Percentiles rank a stretch among this genome's conserved stretches.
Evolutionary conservation across 169 alveolate species (phyloP).

Genomic region (Plasmodium knowlesi): DNA sequence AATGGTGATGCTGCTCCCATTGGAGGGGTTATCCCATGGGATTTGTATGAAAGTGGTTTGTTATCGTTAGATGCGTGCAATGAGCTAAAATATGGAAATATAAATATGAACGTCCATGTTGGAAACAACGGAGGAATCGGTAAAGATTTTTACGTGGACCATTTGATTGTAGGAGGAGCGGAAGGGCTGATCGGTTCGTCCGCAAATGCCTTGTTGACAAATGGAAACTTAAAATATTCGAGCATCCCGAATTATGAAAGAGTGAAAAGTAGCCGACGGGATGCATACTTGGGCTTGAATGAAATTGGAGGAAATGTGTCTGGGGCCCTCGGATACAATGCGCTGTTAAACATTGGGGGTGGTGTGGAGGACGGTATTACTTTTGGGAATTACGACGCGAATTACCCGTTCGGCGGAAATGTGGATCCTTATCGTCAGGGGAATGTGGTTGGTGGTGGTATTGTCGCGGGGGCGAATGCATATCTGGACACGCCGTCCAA

Average conservation of each 20-base stretch:
- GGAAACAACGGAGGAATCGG: constrained; percentile 7
- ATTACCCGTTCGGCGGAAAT: not conserved
- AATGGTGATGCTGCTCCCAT: not conserved
- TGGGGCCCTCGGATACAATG: not conserved
- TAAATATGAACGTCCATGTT: not conserved
- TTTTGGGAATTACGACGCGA: not conserved
- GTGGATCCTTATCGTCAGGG: not conserved
- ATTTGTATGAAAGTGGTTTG: not conserved
- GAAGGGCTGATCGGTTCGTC: not conserved
- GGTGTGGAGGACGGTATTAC: not conserved
- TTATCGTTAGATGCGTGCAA: not conserved
- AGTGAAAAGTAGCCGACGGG: constrained; percentile 8
- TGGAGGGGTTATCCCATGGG: not conserved
- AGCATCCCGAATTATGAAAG: constrained; percentile 46
- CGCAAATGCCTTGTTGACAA: not conserved
- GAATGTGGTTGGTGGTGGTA: not conserved
- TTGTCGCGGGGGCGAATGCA: not conserved
- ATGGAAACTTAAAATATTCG: constrained; percentile 30
- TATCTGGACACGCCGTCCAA: not conserved
- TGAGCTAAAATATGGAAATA: not conserved
- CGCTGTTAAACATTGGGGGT: constrained; percentile 2
- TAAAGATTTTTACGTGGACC: constrained; percentile 66
- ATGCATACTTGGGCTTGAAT: not conserved
- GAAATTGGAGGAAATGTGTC: not conserved
- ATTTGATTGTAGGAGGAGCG: constrained; percentile 24